Base-by-base conservation (phyloP, 2,329 filamentous ascomycete species). In the Curvularia lunata region DNA sequence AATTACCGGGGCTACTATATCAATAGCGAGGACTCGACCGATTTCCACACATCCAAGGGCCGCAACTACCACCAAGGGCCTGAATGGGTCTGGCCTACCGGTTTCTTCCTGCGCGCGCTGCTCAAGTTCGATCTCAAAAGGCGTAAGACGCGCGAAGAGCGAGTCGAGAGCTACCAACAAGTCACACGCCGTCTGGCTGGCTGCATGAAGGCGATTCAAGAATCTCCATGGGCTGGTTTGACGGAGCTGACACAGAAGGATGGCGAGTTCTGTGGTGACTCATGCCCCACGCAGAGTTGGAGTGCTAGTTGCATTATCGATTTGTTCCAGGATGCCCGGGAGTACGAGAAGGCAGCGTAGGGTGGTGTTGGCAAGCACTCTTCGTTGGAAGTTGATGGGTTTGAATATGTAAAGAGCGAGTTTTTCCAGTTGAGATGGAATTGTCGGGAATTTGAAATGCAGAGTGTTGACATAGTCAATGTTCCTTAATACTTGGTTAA, bases 11-110 rank as follows among this genome's bases (percentile, higher is more conserved):
- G 93, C 0, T 91, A 95, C 81, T 99, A 99, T 80, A 88, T 89
- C 82, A 99, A 99, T 80, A 91, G 89, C 66, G 94, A 98, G 71
- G 95, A 99, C 78, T 94, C 89, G 58, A 87, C 86, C 12, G 91
- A 98, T 76, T 98, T 97, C 72, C 86, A 91, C 10, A 98, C 94
- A 0, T 88, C 90, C 67, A 98, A 98, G 78, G 95, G 95, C 48
- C 85, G 95, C 55, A 99, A 98, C 78, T 99, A 99, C 79, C 95
- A 99, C 77, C 94, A 98, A 77, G 95, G 95, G 4, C 96, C 95
- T 0, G 95, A 99, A 77, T 99, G 95, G 95, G 81, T 97, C 23
- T 99, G 95, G 95, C 96, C 94, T 0, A 94, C 92, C 1, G 95
- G 95, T 4, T 99, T 92, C 82, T 99, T 97, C 83, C 83, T 97